Evolutionary conservation across 2,329 filamentous ascomycete genomes (phyloP), one percentile per base, ranked within the genome.

Genomic region (Zasmidium cellare): DNA sequence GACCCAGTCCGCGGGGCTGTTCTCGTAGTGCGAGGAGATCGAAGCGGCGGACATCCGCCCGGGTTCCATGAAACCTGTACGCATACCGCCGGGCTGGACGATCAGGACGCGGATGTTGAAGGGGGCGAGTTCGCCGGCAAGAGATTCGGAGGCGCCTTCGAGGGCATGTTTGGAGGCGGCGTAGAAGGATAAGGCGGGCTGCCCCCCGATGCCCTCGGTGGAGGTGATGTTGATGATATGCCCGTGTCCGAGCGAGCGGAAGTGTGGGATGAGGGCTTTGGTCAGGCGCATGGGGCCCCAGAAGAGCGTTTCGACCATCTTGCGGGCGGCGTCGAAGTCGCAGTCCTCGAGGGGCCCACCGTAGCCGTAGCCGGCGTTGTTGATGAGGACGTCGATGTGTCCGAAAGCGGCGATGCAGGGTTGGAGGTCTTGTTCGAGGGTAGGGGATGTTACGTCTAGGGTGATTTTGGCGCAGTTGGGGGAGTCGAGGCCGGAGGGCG

Each of bases 341-440:
- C 16, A 24, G 20, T 52, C 28, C 18, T 52, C 50, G 38, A 52
- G 50, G 3, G 50, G 31, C 19, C 50, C 50, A 14, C 50, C 50
- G 35, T 52, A 52, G 25, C 50, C 56, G 62, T 60, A 51, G 28
- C 61, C 49, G 20, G 64, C 53, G 46, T 55, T 60, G 46, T 53
- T 9, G 51, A 59, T 23, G 2, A 58, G 46, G 19, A 61, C 53
- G 31, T 61, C 59, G 46, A 61, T 54, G 16, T 19, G 41, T 2
- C 59, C 59, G 47, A 58, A 59, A 7, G 50, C 23, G 14, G 44
- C n/a, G 3, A 59, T 45, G 11, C 56, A 54, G 11, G 52, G 6
- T 16, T 57, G 18, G 9, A 59, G 28, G 35, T 55, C 38, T 7
- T 45, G 18, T 23, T 54, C 24, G 7, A 61, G 20, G 11, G 53